These are phyloP conservation scores for Pseudogymnoascus sp. DNA, from an alignment of 2,329 filamentous ascomycete genomes.

Conservation along the genomic window DNA sequence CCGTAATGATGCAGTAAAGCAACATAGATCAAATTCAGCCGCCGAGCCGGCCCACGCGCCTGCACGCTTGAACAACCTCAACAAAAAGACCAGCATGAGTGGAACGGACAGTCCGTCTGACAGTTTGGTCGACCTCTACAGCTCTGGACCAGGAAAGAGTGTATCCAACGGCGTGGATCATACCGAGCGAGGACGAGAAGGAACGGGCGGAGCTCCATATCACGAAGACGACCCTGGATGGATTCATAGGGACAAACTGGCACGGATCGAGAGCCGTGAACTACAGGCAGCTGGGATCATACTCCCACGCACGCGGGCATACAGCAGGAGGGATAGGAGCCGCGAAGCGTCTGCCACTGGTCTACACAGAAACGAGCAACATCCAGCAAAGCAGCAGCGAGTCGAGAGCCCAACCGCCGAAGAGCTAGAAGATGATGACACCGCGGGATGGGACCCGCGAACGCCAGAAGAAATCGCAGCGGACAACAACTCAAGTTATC, in stretches of 20 bases:
- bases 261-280: conserved; percentile 72
- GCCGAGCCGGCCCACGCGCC: conserved; percentile 27
- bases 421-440: conserved; percentile 33
- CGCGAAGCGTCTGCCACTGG: conserved; percentile 24
- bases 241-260: conserved; percentile 81
- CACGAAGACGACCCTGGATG: conserved; percentile 47
- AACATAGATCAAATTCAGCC: conserved; percentile 10
- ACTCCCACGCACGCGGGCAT: conserved; percentile 45
- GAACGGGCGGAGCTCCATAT: conserved; percentile 4
- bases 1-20: neutral
- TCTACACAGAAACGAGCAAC: conserved; percentile 34
- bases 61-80: conserved; percentile 29
- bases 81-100: conserved; percentile 34
- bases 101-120: conserved; percentile 37
- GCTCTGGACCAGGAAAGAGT: conserved; percentile 16
- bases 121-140: conserved; percentile 38
- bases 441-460: conserved; percentile 61
- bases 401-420: conserved; percentile 33
- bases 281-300: conserved; percentile 70
- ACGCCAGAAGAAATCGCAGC: conserved; percentile 69
- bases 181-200: conserved; percentile 18
- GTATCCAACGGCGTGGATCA: conserved; percentile 22
- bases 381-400: conserved; percentile 34
- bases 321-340: conserved; percentile 43
- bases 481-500: conserved; percentile 45